A percentile compares a stretch with the other conserved stretches of the same genome.
phyloP scores from a whole-genome alignment of 352 stramenopile species.

The Pythium rhizo-oryzae region DNA sequence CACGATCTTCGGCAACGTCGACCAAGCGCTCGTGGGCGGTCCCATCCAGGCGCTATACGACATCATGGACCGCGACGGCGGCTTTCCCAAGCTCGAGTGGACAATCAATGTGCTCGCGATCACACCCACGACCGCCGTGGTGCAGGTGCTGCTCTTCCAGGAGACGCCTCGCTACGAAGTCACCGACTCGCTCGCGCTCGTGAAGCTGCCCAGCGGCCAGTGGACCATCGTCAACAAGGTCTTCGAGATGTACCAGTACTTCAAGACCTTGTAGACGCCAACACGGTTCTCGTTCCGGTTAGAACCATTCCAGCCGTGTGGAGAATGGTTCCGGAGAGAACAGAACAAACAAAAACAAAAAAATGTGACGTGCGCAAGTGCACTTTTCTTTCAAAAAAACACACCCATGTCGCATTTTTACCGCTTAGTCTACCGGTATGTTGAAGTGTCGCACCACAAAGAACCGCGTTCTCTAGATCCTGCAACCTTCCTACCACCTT shows the following conservation, averaged over 20 bases:
- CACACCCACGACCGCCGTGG: slow-evolving; percentile 6
- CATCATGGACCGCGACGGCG: slow-evolving; percentile 15
- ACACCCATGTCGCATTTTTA: slow-evolving; percentile 6
- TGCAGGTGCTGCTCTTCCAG: slow-evolving; percentile 15
- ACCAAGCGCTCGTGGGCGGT: slow-evolving; percentile 1
- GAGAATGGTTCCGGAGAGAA: not conserved
- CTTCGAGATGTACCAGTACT: slow-evolving; percentile 25
- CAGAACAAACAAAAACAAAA: not conserved
- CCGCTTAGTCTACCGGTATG: not conserved
- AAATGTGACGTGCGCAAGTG: slow-evolving; percentile 5
- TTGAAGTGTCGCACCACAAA: slow-evolving; percentile 12
- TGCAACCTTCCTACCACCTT: slow-evolving; percentile 27
- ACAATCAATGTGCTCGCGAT: slow-evolving; percentile 17
- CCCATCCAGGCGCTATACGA: slow-evolving; percentile 19
- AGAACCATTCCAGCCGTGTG: not conserved
- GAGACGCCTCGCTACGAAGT: slow-evolving; percentile 17
- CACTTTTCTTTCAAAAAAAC: not conserved
- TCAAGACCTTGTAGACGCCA: slow-evolving; percentile 6
- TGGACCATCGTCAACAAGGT: slow-evolving; percentile 28
- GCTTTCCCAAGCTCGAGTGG: slow-evolving; percentile 15
- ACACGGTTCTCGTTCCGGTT: not conserved
- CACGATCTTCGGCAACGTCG: slow-evolving; percentile 14
- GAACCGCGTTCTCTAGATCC: not conserved
- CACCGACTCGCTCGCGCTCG: slow-evolving; percentile 20
- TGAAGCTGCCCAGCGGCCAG: slow-evolving; percentile 11